Base-by-base conservation (phyloP, 2,329 filamentous ascomycete species). In the Fusarium nanum region DNA sequence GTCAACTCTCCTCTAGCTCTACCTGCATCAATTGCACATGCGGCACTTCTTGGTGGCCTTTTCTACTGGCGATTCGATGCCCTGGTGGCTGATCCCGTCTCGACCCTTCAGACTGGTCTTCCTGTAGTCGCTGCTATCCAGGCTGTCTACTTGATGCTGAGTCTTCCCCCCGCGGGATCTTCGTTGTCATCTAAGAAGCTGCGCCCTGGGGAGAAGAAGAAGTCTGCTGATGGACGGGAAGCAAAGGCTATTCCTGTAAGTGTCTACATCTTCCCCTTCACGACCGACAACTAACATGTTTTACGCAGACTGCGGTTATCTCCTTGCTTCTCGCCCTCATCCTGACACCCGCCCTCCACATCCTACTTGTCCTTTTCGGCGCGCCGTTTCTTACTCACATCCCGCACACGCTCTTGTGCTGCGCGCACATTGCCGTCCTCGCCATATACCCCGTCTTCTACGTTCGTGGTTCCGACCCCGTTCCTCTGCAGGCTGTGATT, bases 321-420 rank as follows among this genome's bases (percentile, higher is more conserved):
- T 83, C 83, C 8, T 76, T 85, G 40, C 68, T 85, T 22, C 76
- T 97, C 86, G 90, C 93, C 4, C 86, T 88, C 4, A 85, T 96
- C 70, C 84, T 94, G 60, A 91, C 92, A 10, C 86, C 95, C 32
- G 78, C 79, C 28, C 74, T 91, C 23, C 85, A 90, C 78, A 78
- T 88, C 45, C 81, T 90, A 40, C 87, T 97, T 75, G 85, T 98
- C 75, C 91, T 98, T 72, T 97, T 98, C 80, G 96, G 96, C 76
- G 96, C 95, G 10, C 96, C 96, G 0, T 84, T 97, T 56, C 92
- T 95, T 32, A 93, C 93, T 1, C 93, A 98, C 78, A 83, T 91
- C 53, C 78, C 85, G 6, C 91, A 97, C 71, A 99, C 96, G 2
- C 78, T 93, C 32, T 89, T 98, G 37, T 92, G 91, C 78, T 92